Percentiles rank a stretch among this genome's conserved stretches.
These are phyloP conservation scores for Penicillium frequentans DNA, from an alignment of 2,329 filamentous ascomycete genomes.

Conservation along the genomic window DNA sequence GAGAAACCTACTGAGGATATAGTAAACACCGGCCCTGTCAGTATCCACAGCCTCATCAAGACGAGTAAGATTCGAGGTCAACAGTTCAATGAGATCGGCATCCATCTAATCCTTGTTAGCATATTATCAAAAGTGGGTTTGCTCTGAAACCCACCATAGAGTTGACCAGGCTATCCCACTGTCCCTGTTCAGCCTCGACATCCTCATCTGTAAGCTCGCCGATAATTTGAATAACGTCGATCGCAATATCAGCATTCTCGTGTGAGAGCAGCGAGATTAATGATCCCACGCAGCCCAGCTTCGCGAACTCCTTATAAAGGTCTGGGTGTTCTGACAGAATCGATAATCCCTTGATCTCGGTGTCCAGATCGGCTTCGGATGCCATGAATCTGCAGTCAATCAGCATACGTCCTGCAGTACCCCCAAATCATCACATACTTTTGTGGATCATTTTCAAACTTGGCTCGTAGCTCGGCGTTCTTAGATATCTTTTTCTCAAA, in stretches of 20 bases:
- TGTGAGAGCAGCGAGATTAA: slow-evolving; percentile 83
- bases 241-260: slow-evolving; percentile 96
- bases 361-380: slow-evolving; percentile 85
- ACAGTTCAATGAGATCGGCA: slow-evolving; percentile 42
- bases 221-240: slow-evolving; percentile 85
- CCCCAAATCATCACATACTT: slow-evolving; percentile 52
- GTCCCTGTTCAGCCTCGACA: slow-evolving; percentile 72
- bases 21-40: slow-evolving; percentile 83
- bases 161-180: slow-evolving; percentile 76
- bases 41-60: slow-evolving; percentile 71
- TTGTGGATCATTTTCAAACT: slow-evolving; percentile 74
- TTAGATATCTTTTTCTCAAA: slow-evolving; percentile 90
- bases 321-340: slow-evolving; percentile 84
- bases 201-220: slow-evolving; percentile 93
- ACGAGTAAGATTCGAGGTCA: slow-evolving; percentile 64
- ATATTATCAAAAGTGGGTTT: not conserved
- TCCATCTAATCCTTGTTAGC: slow-evolving; percentile 37
- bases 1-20: slow-evolving; percentile 61
- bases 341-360: slow-evolving; percentile 81
- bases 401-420: slow-evolving; percentile 12
- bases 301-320: slow-evolving; percentile 77
- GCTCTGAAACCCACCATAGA: slow-evolving; percentile 48
- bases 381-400: slow-evolving; percentile 62
- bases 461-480: slow-evolving; percentile 85
- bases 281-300: slow-evolving; percentile 69